Conservation (phyloP, 2,329 filamentous ascomycete species). For the Spiromastix sp. region DNA sequence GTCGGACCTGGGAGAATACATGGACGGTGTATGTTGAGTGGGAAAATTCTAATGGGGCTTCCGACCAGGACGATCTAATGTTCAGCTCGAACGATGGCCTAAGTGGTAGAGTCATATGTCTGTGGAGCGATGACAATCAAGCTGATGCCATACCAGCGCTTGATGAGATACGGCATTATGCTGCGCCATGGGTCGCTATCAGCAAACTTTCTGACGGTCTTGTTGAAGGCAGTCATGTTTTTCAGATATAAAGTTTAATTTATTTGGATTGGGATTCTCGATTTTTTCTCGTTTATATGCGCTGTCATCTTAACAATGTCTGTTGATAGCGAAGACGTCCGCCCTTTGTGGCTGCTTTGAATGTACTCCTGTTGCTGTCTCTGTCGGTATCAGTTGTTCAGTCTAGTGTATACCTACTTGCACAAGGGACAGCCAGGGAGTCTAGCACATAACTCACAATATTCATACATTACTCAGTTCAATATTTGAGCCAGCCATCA, state of each 20-base stretch:
- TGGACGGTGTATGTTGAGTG: slow-evolving; percentile 70
- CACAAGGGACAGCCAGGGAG: no score
- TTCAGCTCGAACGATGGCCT: slow-evolving; percentile 32
- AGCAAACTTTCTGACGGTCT: slow-evolving; percentile 68
- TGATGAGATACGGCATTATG: slow-evolving; percentile 65
- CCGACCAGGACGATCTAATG: slow-evolving; percentile 14
- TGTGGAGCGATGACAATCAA: slow-evolving; percentile 79
- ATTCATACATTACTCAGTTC: no score
- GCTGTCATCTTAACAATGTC: no score
- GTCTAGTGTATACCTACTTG: no score
- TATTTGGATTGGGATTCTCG: background rate
- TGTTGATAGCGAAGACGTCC: no score
- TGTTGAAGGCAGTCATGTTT: slow-evolving; percentile 67
- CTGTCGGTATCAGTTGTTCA: no score
- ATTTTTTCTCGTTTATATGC: background rate
- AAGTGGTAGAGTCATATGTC: slow-evolving; percentile 60
- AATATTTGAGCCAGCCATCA: no score
- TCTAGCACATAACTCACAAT: no score
- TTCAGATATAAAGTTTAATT: slow-evolving; percentile 42
- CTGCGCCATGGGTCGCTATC: slow-evolving; percentile 69
- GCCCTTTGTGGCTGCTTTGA: no score
- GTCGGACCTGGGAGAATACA: slow-evolving; percentile 62
- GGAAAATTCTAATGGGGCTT: slow-evolving; percentile 18
- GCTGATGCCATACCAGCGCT: slow-evolving; percentile 66
- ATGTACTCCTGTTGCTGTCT: no score